Evolutionary conservation across 192 early-diverging fungal genomes (phyloP).

Genomic region (Coemansia sp.): DNA sequence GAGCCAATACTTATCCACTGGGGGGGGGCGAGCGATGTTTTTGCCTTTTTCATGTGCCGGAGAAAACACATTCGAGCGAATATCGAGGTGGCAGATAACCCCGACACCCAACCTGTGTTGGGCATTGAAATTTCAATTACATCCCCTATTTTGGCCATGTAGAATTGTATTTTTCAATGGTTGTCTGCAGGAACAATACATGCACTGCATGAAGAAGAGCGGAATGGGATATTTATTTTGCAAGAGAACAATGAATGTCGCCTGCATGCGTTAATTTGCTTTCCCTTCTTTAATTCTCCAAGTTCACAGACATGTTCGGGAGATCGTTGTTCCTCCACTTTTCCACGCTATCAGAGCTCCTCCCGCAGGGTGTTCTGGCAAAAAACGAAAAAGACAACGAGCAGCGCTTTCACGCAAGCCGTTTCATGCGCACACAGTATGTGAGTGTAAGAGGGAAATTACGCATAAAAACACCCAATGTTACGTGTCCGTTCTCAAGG

Average conservation of each 20-base stretch:
- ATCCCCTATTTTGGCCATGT: background rate
- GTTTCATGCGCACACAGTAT: background rate
- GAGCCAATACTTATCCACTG: too few species aligned
- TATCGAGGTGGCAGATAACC: too few species aligned
- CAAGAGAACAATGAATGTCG: background rate
- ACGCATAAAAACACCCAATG: background rate
- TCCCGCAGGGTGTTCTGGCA: too few species aligned
- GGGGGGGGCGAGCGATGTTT: too few species aligned
- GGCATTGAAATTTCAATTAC: background rate
- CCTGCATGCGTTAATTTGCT: conserved; percentile 28
- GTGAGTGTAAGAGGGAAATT: background rate
- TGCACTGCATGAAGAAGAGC: background rate
- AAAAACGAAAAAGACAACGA: background rate
- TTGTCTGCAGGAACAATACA: background rate
- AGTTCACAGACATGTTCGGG: background rate
- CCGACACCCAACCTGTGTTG: background rate
- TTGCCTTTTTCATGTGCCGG: too few species aligned
- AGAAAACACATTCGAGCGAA: too few species aligned
- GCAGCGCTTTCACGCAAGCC: background rate
- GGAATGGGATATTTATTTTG: background rate
- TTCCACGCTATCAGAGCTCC: background rate
- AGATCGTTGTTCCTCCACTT: background rate
- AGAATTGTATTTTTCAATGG: conserved; percentile 2
- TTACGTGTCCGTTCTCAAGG: background rate
- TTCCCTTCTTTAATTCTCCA: background rate